Percentiles rank a stretch among this genome's conserved stretches.
phyloP scores from a whole-genome alignment of 805 yeast genomes.

The Kodamaea restingae region DNA sequence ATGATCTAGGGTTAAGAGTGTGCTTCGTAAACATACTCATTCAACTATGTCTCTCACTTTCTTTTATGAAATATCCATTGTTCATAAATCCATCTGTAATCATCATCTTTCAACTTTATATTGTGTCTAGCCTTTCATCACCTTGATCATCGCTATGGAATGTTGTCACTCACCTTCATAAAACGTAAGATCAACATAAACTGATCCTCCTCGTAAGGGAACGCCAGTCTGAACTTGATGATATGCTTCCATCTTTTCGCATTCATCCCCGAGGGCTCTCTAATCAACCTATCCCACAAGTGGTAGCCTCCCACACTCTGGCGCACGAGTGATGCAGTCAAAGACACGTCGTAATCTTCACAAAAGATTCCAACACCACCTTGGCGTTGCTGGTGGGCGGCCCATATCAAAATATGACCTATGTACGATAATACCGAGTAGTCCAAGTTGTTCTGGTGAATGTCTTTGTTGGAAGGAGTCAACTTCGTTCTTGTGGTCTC shows the following conservation, averaged over 20 bases:
- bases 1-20: no score
- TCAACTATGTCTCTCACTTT: no score
- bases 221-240: conserved; percentile 32
- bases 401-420: conserved; percentile 40
- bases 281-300: conserved; percentile 37
- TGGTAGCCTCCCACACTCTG: conserved; percentile 35
- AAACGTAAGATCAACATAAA: conserved; percentile 34
- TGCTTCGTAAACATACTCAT: no score
- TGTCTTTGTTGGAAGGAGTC: conserved; percentile 31
- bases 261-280: conserved; percentile 29
- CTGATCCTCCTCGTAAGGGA: conserved; percentile 38
- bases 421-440: conserved; percentile 35
- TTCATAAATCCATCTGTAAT: no score
- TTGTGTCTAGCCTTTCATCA: not conserved
- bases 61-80: no score
- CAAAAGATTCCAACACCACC: conserved; percentile 11
- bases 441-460: conserved; percentile 35
- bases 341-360: conserved; percentile 18
- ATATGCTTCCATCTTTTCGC: conserved; percentile 42
- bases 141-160: conserved; percentile 12
- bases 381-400: conserved; percentile 21
- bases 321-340: conserved; percentile 15
- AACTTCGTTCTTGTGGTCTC: conserved; percentile 29
- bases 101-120: no score
- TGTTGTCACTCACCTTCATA: conserved; percentile 24